Evolutionary conservation across 2,329 filamentous ascomycete genomes (phyloP).

Genomic region (Periglandula ipomoeae): DNA sequence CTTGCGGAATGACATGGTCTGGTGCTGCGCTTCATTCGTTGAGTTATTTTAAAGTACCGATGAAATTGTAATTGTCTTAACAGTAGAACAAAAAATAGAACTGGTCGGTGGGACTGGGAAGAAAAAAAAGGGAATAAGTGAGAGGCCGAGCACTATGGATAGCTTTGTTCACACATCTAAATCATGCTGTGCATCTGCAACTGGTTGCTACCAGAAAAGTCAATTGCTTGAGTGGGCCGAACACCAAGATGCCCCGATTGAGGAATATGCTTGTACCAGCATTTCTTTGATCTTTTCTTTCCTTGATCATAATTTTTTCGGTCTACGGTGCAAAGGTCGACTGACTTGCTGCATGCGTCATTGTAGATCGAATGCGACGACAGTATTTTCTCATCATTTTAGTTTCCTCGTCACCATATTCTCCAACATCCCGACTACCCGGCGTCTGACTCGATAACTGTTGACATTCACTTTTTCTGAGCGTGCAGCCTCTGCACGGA

Average conservation of each 20-base stretch:
- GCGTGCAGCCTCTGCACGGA: too few relatives aligned
- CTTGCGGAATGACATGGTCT: constrained; percentile 48
- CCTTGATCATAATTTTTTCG: background rate
- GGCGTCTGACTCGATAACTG: too few relatives aligned
- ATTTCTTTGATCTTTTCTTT: background rate
- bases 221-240: background rate
- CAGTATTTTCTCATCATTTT: too few relatives aligned
- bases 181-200: background rate
- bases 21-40: background rate
- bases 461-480: too few relatives aligned
- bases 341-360: too few relatives aligned
- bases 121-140: background rate
- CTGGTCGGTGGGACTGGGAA: background rate
- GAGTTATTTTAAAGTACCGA: too few relatives aligned
- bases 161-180: too few relatives aligned
- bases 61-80: background rate
- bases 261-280: constrained; percentile 11
- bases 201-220: background rate
- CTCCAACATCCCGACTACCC: too few relatives aligned
- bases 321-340: too few relatives aligned
- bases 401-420: too few relatives aligned
- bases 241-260: constrained; percentile 16
- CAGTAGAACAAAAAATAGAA: background rate
- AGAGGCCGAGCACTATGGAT: too few relatives aligned
- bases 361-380: too few relatives aligned